A percentile compares a stretch with the other conserved stretches of the same genome.
Conservation (phyloP, 306 rosid species). For the Sicyos edulis region DNA sequence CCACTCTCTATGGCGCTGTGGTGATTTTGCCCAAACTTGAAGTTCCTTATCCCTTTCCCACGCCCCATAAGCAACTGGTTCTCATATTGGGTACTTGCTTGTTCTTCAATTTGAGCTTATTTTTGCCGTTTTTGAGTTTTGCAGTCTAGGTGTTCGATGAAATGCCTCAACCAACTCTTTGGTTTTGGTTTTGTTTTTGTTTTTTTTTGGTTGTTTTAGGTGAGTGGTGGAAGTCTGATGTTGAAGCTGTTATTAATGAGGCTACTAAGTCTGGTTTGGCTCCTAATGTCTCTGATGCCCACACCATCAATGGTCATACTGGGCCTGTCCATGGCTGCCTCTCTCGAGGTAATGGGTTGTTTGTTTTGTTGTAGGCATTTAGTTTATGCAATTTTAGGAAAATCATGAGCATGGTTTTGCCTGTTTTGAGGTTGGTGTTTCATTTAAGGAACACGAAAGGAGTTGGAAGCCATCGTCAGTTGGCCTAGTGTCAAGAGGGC, state of each 20-base stretch:
- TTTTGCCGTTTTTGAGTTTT: not conserved
- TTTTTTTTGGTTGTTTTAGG: slow-evolving; percentile 35
- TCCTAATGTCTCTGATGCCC: slow-evolving; percentile 86
- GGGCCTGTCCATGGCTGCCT: slow-evolving; percentile 45
- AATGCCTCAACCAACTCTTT: not conserved
- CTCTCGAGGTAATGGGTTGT: slow-evolving; percentile 39
- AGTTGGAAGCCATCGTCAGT: too few relatives aligned
- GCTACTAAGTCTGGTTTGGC: slow-evolving; percentile 73
- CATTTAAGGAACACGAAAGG: not conserved
- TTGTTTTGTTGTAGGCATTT: not conserved
- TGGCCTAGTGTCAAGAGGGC: too few relatives aligned
- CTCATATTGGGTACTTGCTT: slow-evolving; percentile 46
- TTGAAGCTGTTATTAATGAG: slow-evolving; percentile 64
- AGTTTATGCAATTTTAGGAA: not conserved
- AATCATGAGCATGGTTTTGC: not conserved
- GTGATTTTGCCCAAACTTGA: slow-evolving; percentile 74
- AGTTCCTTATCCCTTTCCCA: slow-evolving; percentile 87
- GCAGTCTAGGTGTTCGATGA: slow-evolving; percentile 2
- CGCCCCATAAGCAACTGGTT: slow-evolving; percentile 53
- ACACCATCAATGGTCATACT: slow-evolving; percentile 67
- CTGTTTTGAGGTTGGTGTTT: not conserved
- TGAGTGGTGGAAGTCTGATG: slow-evolving; percentile 97
- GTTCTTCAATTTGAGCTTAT: not conserved
- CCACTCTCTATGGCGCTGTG: slow-evolving; percentile 72
- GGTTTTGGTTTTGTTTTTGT: too few relatives aligned